These are phyloP conservation scores for Podospora appendiculata DNA, from an alignment of 495 filamentous ascomycete genomes.

Conservation along the genomic window DNA sequence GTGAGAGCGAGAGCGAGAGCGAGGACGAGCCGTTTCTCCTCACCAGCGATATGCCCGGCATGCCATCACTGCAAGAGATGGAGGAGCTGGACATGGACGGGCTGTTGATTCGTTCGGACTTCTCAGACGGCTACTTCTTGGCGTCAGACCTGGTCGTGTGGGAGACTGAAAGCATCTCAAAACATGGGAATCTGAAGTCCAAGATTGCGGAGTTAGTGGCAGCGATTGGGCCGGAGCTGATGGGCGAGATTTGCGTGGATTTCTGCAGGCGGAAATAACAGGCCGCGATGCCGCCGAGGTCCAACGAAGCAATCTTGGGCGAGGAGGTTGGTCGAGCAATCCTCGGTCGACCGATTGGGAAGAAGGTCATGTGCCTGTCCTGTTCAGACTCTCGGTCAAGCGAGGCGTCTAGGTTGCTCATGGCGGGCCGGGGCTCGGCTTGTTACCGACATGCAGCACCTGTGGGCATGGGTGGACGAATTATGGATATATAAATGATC, in stretches of 20 bases:
- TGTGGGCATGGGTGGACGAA: too few relatives aligned
- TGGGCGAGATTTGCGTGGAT: slow-evolving; percentile 45
- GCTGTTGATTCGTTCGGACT: slow-evolving; percentile 28
- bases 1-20: slow-evolving; percentile 2
- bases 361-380: background rate
- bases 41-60: slow-evolving; percentile 65
- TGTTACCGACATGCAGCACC: too few relatives aligned
- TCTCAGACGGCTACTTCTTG: slow-evolving; percentile 19
- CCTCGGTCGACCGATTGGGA: background rate
- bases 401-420: too few relatives aligned
- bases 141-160: slow-evolving; percentile 56
- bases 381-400: too few relatives aligned
- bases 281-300: too few relatives aligned
- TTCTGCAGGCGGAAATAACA: slow-evolving; percentile 6
- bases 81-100: slow-evolving; percentile 53
- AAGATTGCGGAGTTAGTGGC: slow-evolving; percentile 72
- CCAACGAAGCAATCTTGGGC: too few relatives aligned
- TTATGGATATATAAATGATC: too few relatives aligned
- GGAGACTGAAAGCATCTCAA: slow-evolving; percentile 49
- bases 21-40: slow-evolving; percentile 49
- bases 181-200: slow-evolving; percentile 51
- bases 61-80: slow-evolving; percentile 59
- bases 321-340: too few relatives aligned
- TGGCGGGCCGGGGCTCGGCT: too few relatives aligned
- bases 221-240: slow-evolving; percentile 60